Evolutionary conservation across 352 stramenopile species (phyloP), one percentile per base, ranked within the genome.

Genomic region (Plasmopara muralis): DNA sequence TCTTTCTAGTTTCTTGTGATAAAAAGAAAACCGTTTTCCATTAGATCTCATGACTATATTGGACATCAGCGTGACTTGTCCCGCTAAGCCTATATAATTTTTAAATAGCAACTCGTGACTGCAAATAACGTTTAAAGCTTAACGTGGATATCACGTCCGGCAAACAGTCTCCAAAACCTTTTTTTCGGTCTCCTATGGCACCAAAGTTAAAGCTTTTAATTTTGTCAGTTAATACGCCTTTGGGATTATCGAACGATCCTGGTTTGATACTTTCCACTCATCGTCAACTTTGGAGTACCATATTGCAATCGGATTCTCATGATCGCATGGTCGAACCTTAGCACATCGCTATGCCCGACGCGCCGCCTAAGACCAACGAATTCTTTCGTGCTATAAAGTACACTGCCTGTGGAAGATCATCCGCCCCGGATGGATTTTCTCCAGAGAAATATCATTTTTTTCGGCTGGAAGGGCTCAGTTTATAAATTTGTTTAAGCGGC

Each of bases 111-210:
- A 15, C 48, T 15, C 34, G 43, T 0, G 51, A 58, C 16, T 35
- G 51, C 0, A 58, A 51, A 28, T 15, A 16, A 1, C 9, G 37
- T 9, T 41, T 38, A 6, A 64, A 55, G 15, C 58, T 64, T 45
- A 50, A 59, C 18, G 12, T 14, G 16, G 57, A 60, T 3, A 14
- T 55, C 4, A 33, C 43, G 15, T 20, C 25, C 2, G 37, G 16
- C 0, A 43, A 45, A 29, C 5, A 25, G 6, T 14, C 37, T 8
- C 14, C 35, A 5, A n/a, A 41, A 41, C 7, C 6, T 15, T 41
- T 41, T 16, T 41, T 16, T 16, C 5, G 37, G 37, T 8, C 37
- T 41, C 37, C 37, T 2, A 41, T 13, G 6, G 37, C 6, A 6
- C 5, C 37, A 15, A 1, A 41, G 6, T 13, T 45, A 52, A 34